Evolutionary conservation across 306 rosid genomes (phyloP).

Genomic region (Alnus glutinosa): DNA sequence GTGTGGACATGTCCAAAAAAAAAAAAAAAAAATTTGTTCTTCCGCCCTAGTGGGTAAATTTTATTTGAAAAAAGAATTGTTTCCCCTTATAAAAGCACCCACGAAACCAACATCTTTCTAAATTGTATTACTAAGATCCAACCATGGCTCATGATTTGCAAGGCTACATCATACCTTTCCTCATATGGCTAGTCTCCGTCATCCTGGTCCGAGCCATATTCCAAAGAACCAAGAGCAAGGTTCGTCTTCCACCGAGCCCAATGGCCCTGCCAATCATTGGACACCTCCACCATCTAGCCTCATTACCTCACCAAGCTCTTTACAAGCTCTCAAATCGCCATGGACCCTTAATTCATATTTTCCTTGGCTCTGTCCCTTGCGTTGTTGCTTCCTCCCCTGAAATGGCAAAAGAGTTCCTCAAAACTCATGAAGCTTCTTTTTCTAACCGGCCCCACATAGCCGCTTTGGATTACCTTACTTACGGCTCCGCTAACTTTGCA

Average conservation of each 20-base stretch:
- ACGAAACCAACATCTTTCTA: too few relatives aligned
- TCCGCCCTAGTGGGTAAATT: too few relatives aligned
- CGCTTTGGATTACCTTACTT: conserved; percentile 33
- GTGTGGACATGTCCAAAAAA: too few relatives aligned
- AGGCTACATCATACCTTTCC: conserved; percentile 40
- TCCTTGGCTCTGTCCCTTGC: conserved; percentile 41
- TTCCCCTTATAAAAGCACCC: too few relatives aligned
- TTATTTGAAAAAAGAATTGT: too few relatives aligned
- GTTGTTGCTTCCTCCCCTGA: conserved; percentile 40
- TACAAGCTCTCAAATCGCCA: conserved; percentile 40
- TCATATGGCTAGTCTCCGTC: conserved; percentile 35
- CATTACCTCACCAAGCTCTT: conserved; percentile 45
- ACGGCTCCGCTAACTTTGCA: conserved; percentile 39
- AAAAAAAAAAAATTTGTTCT: too few relatives aligned
- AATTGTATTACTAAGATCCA: conserved; percentile 1
- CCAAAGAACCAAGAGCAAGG: conserved; percentile 12
- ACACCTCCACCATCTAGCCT: conserved; percentile 47
- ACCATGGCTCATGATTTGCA: conserved; percentile 38
- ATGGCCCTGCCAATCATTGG: conserved; percentile 42
- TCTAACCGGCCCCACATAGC: conserved; percentile 26
- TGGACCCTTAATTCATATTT: conserved; percentile 38
- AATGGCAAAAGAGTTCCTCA: conserved; percentile 41
- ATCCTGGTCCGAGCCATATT: conserved; percentile 36
- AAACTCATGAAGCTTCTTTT: conserved; percentile 38
- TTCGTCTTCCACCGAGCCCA: conserved; percentile 42